These are phyloP conservation scores for Poronia punctata DNA, from an alignment of 495 filamentous ascomycete species.

Conservation along the genomic window DNA sequence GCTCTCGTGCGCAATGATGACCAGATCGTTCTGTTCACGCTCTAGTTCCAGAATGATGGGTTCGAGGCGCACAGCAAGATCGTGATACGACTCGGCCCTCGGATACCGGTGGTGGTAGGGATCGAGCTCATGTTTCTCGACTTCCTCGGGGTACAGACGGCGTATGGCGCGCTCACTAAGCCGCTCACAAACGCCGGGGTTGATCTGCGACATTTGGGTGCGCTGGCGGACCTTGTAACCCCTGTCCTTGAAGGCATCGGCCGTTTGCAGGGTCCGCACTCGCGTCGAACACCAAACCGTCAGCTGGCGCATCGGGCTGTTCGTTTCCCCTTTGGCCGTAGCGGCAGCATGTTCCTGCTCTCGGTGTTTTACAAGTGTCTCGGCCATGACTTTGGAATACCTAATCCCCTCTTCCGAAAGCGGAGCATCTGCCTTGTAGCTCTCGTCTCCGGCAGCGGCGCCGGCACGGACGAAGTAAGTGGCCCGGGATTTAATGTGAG, in stretches of 20 bases:
- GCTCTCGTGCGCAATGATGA: constrained; percentile 97
- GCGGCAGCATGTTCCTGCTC: constrained; percentile 68
- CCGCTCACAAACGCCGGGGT: constrained; percentile 92
- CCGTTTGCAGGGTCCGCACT: constrained; percentile 85
- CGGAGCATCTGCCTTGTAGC: constrained; percentile 82
- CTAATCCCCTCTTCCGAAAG: constrained; percentile 73
- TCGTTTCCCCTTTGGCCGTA: constrained; percentile 59
- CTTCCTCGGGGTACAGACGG: constrained; percentile 76
- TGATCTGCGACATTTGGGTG: constrained; percentile 92
- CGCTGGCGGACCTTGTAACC: constrained; percentile 85
- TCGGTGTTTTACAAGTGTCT: constrained; percentile 72
- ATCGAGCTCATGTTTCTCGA: constrained; percentile 85
- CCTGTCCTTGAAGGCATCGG: constrained; percentile 62
- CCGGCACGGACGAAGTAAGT: constrained; percentile 89
- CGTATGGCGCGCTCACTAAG: constrained; percentile 75
- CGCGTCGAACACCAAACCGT: constrained; percentile 93
- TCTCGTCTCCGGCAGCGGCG: constrained; percentile 64
- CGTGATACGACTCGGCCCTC: constrained; percentile 96
- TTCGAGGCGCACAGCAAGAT: constrained; percentile 94
- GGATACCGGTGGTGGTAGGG: constrained; percentile 98
- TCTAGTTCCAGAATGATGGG: constrained; percentile 97
- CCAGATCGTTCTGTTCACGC: constrained; percentile 89
- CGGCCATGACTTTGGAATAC: constrained; percentile 85
- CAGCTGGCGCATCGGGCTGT: constrained; percentile 67
- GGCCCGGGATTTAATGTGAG: constrained; percentile 88